Percentiles rank a stretch among this genome's conserved stretches.
phyloP scores from a whole-genome alignment of 108 stramenopile species.

The Schizochytrium sp. region DNA sequence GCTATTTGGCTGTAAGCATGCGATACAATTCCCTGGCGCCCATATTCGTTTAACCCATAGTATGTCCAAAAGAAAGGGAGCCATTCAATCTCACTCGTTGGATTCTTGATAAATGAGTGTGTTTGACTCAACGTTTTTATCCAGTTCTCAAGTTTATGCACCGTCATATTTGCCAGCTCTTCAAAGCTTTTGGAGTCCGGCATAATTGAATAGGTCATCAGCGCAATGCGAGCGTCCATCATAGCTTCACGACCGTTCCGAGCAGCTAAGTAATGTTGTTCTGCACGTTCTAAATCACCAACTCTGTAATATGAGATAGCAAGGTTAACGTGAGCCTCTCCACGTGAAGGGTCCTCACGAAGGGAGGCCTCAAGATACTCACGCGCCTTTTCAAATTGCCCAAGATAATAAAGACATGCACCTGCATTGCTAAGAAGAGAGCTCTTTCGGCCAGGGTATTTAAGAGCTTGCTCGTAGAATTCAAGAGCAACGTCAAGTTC shows the following conservation, averaged over 20 bases:
- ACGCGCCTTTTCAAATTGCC: background rate
- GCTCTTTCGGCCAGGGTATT: background rate
- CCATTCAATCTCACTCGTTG: slow-evolving; percentile 55
- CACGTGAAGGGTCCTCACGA: background rate
- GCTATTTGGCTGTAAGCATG: slow-evolving; percentile 8
- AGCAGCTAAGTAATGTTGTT: slow-evolving; percentile 2
- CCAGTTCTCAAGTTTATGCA: background rate
- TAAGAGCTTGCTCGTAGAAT: slow-evolving; percentile 12
- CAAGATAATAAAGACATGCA: background rate
- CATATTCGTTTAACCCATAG: slow-evolving; percentile 70
- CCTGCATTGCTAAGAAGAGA: background rate
- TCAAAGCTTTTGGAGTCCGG: slow-evolving; percentile 67
- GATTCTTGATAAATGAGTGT: slow-evolving; percentile 48
- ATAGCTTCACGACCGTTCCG: background rate
- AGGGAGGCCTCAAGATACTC: no score
- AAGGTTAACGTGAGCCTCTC: slow-evolving; percentile 61
- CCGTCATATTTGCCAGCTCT: background rate
- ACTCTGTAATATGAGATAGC: slow-evolving; percentile 26
- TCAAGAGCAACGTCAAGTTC: background rate
- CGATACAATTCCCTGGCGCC: slow-evolving; percentile 64
- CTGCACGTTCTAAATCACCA: slow-evolving; percentile 24
- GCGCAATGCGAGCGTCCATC: background rate
- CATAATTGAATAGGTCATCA: background rate
- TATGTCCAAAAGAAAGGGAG: slow-evolving; percentile 74
- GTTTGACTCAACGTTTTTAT: background rate